These are phyloP conservation scores for Aulographum hederae DNA, from an alignment of 2,329 filamentous ascomycete species.

Conservation along the genomic window DNA sequence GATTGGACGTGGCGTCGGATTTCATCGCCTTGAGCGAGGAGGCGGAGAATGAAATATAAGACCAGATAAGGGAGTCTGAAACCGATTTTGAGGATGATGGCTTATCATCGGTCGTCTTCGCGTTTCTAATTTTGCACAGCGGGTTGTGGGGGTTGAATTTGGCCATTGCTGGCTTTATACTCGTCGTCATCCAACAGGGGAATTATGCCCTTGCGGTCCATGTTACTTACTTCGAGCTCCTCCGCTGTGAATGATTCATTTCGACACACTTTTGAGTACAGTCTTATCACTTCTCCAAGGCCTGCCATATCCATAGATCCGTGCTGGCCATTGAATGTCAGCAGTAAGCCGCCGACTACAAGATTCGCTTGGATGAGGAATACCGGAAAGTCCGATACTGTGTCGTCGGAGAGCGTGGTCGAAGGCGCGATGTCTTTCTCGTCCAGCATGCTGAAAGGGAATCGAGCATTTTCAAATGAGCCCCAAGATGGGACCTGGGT, in stretches of 20 bases:
- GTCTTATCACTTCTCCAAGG: slow-evolving; percentile 25
- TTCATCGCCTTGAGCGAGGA: slow-evolving; percentile 24
- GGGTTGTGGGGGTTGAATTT: slow-evolving; percentile 10
- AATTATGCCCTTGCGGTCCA: slow-evolving; percentile 18
- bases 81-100: no score
- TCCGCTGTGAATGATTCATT: slow-evolving; percentile 25
- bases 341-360: slow-evolving; percentile 29
- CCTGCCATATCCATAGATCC: slow-evolving; percentile 33
- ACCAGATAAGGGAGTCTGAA: no score
- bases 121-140: no score
- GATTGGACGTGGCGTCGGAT: slow-evolving; percentile 12
- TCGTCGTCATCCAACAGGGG: slow-evolving; percentile 23
- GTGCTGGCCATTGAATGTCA: slow-evolving; percentile 32
- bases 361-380: slow-evolving; percentile 31
- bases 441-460: slow-evolving; percentile 31
- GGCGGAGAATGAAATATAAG: slow-evolving; percentile 25
- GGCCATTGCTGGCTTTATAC: slow-evolving; percentile 9
- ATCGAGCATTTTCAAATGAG: slow-evolving; percentile 18
- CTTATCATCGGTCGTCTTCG: no score
- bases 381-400: slow-evolving; percentile 16
- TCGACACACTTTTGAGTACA: slow-evolving; percentile 31
- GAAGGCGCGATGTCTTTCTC: slow-evolving; percentile 24
- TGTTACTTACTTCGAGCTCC: slow-evolving; percentile 26
- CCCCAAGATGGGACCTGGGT: slow-evolving; percentile 19
- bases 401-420: slow-evolving; percentile 16